Conservation (phyloP, 345 rosid species). For the Camelina neglecta region DNA sequence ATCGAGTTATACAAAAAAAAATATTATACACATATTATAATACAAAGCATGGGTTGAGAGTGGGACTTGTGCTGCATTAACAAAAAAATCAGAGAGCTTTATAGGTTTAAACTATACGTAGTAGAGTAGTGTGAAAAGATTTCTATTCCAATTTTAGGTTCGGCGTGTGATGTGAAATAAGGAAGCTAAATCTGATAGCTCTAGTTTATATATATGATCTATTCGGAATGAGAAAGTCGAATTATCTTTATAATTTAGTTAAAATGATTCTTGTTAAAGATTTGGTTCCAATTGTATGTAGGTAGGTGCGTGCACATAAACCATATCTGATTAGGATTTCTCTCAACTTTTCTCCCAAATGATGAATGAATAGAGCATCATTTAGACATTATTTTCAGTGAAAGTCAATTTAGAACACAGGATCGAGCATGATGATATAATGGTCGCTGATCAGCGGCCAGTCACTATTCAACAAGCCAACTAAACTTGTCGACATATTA, state of each 20-base stretch:
- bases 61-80: constrained; percentile 23
- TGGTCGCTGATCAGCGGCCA: neutral
- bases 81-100: constrained; percentile 8
- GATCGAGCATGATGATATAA: neutral
- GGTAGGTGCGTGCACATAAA: neutral
- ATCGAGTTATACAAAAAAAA: neutral
- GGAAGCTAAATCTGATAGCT: constrained; percentile 22
- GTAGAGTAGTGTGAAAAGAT: constrained; percentile 34
- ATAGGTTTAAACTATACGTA: constrained; percentile 6
- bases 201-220: neutral
- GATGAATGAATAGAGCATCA: neutral
- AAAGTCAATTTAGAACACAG: neutral
- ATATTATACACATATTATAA: neutral
- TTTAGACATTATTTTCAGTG: neutral
- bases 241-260: neutral
- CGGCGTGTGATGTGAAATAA: constrained; percentile 32
- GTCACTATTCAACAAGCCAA: neutral
- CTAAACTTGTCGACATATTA: constrained; percentile 2
- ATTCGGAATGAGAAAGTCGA: neutral
- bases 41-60: constrained; percentile 29
- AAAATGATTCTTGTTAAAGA: neutral
- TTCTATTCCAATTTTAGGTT: constrained; percentile 34
- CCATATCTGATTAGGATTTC: neutral
- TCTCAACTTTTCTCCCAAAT: neutral
- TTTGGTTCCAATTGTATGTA: neutral